These are phyloP conservation scores for Lachancea thermotolerans DNA, from an alignment of 805 yeast species.

Conservation along the genomic window DNA sequence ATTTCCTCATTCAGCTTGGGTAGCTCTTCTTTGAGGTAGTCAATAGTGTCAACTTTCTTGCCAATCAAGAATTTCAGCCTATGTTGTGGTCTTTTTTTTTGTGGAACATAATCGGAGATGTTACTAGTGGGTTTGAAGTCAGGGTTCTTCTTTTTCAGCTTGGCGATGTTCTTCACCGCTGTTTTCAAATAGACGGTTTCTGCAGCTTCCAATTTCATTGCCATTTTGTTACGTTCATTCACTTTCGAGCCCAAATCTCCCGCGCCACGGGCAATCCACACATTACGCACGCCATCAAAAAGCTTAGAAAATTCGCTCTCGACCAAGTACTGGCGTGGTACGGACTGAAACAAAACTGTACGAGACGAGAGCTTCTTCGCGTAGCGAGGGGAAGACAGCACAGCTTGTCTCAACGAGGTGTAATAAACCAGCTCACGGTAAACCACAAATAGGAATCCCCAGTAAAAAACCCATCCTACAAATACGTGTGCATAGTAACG, in stretches of 20 bases:
- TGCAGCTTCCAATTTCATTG: constrained; percentile 58
- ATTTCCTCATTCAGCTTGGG: constrained; percentile 54
- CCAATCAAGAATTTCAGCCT: constrained; percentile 41
- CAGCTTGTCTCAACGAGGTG: constrained; percentile 69
- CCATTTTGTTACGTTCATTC: constrained; percentile 51
- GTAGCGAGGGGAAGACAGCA: constrained; percentile 73
- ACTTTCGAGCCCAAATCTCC: constrained; percentile 50
- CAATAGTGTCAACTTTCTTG: constrained; percentile 56
- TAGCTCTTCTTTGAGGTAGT: constrained; percentile 49
- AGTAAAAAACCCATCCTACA: constrained; percentile 72
- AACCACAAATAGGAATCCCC: constrained; percentile 59
- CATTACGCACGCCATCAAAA: constrained; percentile 74
- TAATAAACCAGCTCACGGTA: constrained; percentile 80
- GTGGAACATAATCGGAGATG: constrained; percentile 53
- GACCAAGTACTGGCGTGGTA: constrained; percentile 66
- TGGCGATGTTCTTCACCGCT: constrained; percentile 54
- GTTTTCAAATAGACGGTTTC: constrained; percentile 48
- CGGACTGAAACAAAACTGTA: constrained; percentile 77
- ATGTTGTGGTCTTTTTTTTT: constrained; percentile 59
- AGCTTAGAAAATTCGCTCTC: constrained; percentile 67
- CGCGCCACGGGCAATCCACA: constrained; percentile 70
- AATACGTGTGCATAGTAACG: constrained; percentile 80
- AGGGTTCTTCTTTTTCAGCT: constrained; percentile 61
- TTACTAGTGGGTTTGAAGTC: constrained; percentile 40
- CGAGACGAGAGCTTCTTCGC: constrained; percentile 69